Evolutionary conservation across 2,329 filamentous ascomycete species (phyloP), one percentile per base, ranked within the genome.

Genomic region (Aureobasidium leucospermi): DNA sequence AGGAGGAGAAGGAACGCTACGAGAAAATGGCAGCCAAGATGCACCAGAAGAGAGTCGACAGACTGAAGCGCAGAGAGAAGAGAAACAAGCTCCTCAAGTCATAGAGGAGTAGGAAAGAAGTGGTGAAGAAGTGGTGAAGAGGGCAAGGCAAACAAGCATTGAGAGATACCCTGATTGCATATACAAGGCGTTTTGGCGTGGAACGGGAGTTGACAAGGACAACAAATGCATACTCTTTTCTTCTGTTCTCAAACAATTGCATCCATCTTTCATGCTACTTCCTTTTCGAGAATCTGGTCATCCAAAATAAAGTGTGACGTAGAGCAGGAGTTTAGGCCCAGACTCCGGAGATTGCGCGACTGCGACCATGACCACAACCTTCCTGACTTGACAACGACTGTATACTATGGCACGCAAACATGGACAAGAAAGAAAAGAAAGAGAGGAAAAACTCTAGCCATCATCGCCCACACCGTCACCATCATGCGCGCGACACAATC

Each of bases 21-120:
- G 90, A 91, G 74, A 90, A 92, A 79, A 84, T 99, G 84, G 93
- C 91, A 19, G 90, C 91, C 77, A 97, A 94, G 79, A 97, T 99
- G 94, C 93, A 97, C 78, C 85, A 84, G 75, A 97, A 96, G 81
- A 83, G 92, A 63, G 87, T 97, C 11, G 94, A 99, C 76, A 84
- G 94, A 67, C 76, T 96, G 74, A 96, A 91, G 85, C 84, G 92
- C 71, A 89, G 90, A 75, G 94, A 99, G 80, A 97, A 97, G 86
- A 85, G 94, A 71, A 99, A 93, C 76, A 94, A 93, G 78, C 76
- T 90, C 72, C 68, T 81, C 62, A 79, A 79, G 66, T 79, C 23
- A 23, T 23, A 23, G 23, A 23, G 23, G 23, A 23, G 23, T 23
- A 23, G 1, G 23, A 23, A 23, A 23, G 23, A 23, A 23, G 23